These are phyloP conservation scores for Albatrellus sp. DNA, from an alignment of 1,284 basidiomycete species.

Conservation along the genomic window DNA sequence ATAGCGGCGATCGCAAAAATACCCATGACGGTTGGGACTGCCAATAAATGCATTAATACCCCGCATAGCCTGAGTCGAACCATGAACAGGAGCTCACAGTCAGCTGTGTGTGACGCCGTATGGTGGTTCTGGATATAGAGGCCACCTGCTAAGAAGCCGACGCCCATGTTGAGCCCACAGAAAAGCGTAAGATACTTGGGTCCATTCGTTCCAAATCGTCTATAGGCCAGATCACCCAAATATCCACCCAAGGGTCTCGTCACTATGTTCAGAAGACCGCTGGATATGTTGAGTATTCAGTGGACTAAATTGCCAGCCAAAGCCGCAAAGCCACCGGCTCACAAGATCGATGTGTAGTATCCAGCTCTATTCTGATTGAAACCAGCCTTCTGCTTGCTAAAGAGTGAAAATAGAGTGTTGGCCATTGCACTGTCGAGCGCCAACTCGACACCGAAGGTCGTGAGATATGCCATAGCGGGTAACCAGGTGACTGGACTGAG, in stretches of 20 bases:
- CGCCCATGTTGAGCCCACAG: conserved; percentile 35
- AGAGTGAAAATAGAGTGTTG: conserved; percentile 31
- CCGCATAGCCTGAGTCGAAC: too few species aligned
- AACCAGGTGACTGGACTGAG: conserved; percentile 46
- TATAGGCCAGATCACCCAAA: conserved; percentile 37
- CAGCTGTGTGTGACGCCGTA: neutral
- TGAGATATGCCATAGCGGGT: conserved; percentile 29
- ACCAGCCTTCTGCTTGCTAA: conserved; percentile 14
- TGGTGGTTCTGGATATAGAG: neutral
- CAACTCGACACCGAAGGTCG: conserved; percentile 48
- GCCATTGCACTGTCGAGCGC: conserved; percentile 46
- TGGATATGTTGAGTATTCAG: conserved; percentile 8
- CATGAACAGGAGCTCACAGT: too few species aligned
- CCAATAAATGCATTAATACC: conserved; percentile 8
- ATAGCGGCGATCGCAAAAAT: conserved; percentile 23
- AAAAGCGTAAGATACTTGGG: conserved; percentile 40
- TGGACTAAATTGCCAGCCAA: neutral
- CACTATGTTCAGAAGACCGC: conserved; percentile 41
- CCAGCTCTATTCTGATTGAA: conserved; percentile 40
- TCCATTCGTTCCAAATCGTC: conserved; percentile 28
- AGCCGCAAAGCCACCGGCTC: too few species aligned
- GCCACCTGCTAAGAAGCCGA: neutral
- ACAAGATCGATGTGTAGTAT: conserved; percentile 19
- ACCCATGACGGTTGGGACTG: conserved; percentile 18
- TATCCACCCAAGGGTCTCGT: conserved; percentile 43